phyloP scores from a whole-genome alignment of 2,329 filamentous ascomycete species.

The Thelonectria rubi region DNA sequence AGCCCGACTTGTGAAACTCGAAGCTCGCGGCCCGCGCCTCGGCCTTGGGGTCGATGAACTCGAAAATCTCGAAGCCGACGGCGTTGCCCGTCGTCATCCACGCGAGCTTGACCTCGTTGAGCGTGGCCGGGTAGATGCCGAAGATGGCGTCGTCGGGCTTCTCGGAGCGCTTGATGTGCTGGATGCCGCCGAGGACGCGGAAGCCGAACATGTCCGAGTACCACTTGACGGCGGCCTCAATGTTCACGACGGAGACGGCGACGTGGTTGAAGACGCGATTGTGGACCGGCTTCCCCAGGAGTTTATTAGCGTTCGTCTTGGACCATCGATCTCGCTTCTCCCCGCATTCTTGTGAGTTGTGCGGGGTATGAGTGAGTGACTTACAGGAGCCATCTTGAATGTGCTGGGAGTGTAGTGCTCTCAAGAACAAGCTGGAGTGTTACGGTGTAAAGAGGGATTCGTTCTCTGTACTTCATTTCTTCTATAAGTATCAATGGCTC shows the following conservation, averaged over 20 bases:
- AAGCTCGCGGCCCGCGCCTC: conserved; percentile 18
- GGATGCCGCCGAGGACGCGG: conserved; percentile 12
- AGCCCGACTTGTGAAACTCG: conserved; percentile 42
- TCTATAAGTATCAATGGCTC: neutral
- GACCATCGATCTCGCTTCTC: neutral
- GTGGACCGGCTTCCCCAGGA: conserved; percentile 8
- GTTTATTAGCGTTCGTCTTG: conserved; percentile 1
- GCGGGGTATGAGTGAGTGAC: neutral
- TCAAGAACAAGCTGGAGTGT: too few relatives aligned
- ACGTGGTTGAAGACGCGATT: conserved; percentile 23
- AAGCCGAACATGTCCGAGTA: conserved; percentile 27
- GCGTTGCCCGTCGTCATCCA: conserved; percentile 45
- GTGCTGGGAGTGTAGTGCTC: neutral
- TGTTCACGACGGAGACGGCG: conserved; percentile 19
- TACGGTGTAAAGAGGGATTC: too few relatives aligned
- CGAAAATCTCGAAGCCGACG: conserved; percentile 47
- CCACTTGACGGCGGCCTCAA: conserved; percentile 23
- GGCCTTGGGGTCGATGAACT: conserved; percentile 43
- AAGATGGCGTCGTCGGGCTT: conserved; percentile 42
- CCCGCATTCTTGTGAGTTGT: neutral
- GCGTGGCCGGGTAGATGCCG: conserved; percentile 41
- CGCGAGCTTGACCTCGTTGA: conserved; percentile 43
- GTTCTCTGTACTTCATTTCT: neutral
- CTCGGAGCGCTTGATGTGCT: conserved; percentile 28
- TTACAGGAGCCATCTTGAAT: neutral